Percentiles rank a stretch among this genome's conserved stretches.
Conservation (phyloP, 2,329 filamentous ascomycete species). For the Hypoxylon sp. region DNA sequence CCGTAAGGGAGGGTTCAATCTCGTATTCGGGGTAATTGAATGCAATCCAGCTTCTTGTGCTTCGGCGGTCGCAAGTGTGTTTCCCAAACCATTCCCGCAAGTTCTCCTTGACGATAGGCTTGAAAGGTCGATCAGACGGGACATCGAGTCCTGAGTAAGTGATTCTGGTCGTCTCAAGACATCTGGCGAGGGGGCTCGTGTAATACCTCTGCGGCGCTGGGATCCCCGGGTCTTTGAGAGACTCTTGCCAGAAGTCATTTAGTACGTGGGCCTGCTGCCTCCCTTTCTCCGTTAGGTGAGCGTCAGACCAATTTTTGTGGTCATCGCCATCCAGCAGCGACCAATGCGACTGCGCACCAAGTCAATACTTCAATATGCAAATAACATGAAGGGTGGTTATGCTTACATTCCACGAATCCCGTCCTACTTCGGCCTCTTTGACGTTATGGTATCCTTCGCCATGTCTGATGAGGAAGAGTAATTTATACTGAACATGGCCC, state of each 20-base stretch:
- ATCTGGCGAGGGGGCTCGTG: conserved; percentile 69
- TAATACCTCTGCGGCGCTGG: conserved; percentile 68
- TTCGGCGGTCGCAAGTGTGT: conserved; percentile 73
- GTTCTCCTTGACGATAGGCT: conserved; percentile 68
- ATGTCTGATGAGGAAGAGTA: conserved; percentile 41
- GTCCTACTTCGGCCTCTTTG: conserved; percentile 42
- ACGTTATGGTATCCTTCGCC: conserved; percentile 44
- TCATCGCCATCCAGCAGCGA: conserved; percentile 58
- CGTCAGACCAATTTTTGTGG: conserved; percentile 57
- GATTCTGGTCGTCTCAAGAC: conserved; percentile 67
- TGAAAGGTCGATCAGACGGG: conserved; percentile 57
- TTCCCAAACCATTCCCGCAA: conserved; percentile 71
- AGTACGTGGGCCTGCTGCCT: conserved; percentile 66
- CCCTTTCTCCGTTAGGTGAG: conserved; percentile 65
- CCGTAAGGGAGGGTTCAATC: conserved; percentile 67
- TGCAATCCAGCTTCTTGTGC: conserved; percentile 62
- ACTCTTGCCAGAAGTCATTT: conserved; percentile 64
- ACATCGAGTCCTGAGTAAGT: conserved; percentile 61
- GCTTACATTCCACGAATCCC: conserved; percentile 40
- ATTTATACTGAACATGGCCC: conserved; percentile 65
- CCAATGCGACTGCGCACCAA: conserved; percentile 47
- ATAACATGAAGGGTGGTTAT: neutral
- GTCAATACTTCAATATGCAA: neutral
- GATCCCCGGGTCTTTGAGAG: conserved; percentile 61
- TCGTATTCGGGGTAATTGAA: conserved; percentile 63